Conservation (phyloP, 768 basidiomycete species). For the Tylopilus cervinicoccineus region DNA sequence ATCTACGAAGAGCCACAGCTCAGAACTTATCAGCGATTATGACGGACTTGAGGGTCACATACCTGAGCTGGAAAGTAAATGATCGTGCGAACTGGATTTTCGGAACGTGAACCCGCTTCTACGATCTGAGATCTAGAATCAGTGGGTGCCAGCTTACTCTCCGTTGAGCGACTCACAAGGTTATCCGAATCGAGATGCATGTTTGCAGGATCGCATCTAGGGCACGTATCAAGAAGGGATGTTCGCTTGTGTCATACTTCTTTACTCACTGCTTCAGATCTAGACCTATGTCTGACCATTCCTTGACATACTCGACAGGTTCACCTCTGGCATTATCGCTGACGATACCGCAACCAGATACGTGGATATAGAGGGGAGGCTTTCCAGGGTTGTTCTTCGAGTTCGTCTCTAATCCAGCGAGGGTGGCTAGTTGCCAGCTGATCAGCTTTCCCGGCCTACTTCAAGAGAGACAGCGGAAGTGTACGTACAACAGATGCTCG, state of each 20-base stretch:
- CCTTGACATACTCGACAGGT: constrained; percentile 28
- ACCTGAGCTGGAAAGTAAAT: constrained; percentile 38
- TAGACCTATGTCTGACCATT: constrained; percentile 38
- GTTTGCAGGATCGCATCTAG: constrained; percentile 28
- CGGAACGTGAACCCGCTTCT: constrained; percentile 37
- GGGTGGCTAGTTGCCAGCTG: constrained; percentile 28
- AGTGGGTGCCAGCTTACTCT: background rate
- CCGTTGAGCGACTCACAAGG: constrained; percentile 15
- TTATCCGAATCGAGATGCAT: constrained; percentile 33
- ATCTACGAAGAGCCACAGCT: constrained; percentile 27
- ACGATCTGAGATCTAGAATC: constrained; percentile 27
- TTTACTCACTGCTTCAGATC: constrained; percentile 27
- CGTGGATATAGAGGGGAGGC: constrained; percentile 42
- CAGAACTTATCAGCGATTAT: background rate
- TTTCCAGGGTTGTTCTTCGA: constrained; percentile 33
- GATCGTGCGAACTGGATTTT: constrained; percentile 41
- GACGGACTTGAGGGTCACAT: background rate
- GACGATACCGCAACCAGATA: constrained; percentile 39
- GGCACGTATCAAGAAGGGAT: background rate
- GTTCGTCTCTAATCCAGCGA: constrained; percentile 36
- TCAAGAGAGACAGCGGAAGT: background rate
- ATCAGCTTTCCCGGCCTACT: background rate
- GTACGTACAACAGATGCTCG: constrained; percentile 30
- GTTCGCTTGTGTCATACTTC: background rate
- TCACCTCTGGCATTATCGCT: constrained; percentile 41